phyloP scores from a whole-genome alignment of 2,329 filamentous ascomycete species.

The Fusarium domesticum region DNA sequence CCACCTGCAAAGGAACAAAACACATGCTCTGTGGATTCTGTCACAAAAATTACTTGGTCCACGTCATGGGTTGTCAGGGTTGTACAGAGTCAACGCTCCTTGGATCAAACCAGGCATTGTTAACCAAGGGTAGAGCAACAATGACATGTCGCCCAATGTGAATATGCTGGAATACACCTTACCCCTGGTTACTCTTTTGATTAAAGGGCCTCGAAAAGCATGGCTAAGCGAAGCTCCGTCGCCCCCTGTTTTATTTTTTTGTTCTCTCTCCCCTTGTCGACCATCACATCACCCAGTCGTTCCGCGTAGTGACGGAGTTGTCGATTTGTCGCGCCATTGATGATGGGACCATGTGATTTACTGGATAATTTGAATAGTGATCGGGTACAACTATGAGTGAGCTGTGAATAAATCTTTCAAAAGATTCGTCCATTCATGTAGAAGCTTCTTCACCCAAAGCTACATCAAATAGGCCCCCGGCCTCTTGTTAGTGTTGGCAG shows the following conservation, averaged over 20 bases:
- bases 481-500: background rate
- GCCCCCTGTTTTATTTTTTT: constrained; percentile 2
- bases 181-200: constrained; percentile 9
- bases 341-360: background rate
- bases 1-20: background rate
- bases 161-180: too few relatives aligned
- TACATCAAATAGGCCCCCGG: too few relatives aligned
- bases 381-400: background rate
- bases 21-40: background rate
- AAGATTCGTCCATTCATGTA: too few relatives aligned
- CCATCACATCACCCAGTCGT: constrained; percentile 1
- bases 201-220: constrained; percentile 24
- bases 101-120: too few relatives aligned
- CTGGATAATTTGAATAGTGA: too few relatives aligned
- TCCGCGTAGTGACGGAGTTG: background rate
- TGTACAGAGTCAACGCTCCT: background rate
- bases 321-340: background rate
- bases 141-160: background rate
- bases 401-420: background rate
- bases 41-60: background rate
- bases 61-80: background rate
- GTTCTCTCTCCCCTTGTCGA: constrained; percentile 13
- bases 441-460: too few relatives aligned
- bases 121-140: background rate
- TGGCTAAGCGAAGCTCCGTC: constrained; percentile 12